A percentile compares a stretch with the other conserved stretches of the same genome.
Evolutionary conservation across 768 basidiomycete genomes (phyloP).

Genomic region (Collybia sordida): DNA sequence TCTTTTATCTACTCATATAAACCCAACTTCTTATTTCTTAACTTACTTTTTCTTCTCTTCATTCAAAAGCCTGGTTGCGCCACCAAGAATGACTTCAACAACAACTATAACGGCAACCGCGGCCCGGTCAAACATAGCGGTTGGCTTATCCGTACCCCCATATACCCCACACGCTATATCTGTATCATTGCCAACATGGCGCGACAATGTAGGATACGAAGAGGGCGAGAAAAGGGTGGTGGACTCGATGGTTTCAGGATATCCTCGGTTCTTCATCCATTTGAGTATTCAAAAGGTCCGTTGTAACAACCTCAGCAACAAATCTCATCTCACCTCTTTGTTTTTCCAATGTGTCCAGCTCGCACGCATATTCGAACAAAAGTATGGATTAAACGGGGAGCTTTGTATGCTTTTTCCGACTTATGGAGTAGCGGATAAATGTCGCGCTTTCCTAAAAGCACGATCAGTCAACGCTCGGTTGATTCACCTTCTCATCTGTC

Average conservation of each 20-base stretch:
- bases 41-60: not conserved
- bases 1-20: not conserved
- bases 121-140: constrained; percentile 22
- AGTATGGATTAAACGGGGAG: constrained; percentile 73
- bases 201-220: constrained; percentile 89
- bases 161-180: constrained; percentile 88
- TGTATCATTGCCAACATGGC: constrained; percentile 93
- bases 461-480: constrained; percentile 55
- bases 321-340: not conserved
- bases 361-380: constrained; percentile 70
- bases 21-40: no score
- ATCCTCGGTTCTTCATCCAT: constrained; percentile 95
- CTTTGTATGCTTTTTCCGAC: constrained; percentile 80
- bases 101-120: constrained; percentile 4
- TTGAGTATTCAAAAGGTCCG: constrained; percentile 77
- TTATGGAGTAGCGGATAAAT: constrained; percentile 67
- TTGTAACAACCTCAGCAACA: not conserved
- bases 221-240: constrained; percentile 81
- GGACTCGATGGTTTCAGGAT: constrained; percentile 82
- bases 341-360: constrained; percentile 51
- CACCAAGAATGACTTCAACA: constrained; percentile 11
- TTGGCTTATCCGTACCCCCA: constrained; percentile 61
- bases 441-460: constrained; percentile 67
- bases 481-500: constrained; percentile 71
- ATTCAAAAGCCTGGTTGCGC: not conserved